phyloP scores from a whole-genome alignment of 257 asterid genomes.

The Cordia subcordata region DNA sequence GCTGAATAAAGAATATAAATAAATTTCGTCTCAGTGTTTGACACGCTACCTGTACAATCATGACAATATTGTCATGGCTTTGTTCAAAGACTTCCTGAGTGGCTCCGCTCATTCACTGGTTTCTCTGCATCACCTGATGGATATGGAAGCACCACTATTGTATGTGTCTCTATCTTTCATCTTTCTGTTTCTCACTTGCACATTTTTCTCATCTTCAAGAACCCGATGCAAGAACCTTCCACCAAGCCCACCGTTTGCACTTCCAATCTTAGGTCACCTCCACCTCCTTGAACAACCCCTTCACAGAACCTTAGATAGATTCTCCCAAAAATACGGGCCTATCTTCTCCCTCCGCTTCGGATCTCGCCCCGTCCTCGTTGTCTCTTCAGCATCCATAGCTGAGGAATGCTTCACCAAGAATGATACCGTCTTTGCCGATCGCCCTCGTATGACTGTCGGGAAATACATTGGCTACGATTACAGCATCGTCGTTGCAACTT shows the following conservation, averaged over 20 bases:
- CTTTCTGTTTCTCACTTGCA: neutral
- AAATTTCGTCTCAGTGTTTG: too few relatives aligned
- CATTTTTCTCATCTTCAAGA: neutral
- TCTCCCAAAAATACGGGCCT: slow-evolving; percentile 45
- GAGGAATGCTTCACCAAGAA: slow-evolving; percentile 65
- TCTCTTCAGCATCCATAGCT: slow-evolving; percentile 35
- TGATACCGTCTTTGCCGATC: slow-evolving; percentile 44
- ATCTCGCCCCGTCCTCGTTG: slow-evolving; percentile 41
- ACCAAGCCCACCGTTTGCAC: slow-evolving; percentile 32
- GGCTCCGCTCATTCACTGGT: too few relatives aligned
- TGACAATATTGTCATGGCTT: neutral
- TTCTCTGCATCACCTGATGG: too few relatives aligned
- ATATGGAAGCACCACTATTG: neutral
- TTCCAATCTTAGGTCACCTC: slow-evolving; percentile 53
- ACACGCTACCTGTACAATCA: neutral
- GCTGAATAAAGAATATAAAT: neutral
- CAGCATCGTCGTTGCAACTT: slow-evolving; percentile 21
- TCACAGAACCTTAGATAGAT: slow-evolving; percentile 26
- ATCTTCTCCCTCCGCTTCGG: slow-evolving; percentile 50
- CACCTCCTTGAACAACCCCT: slow-evolving; percentile 50
- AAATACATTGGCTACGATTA: slow-evolving; percentile 49
- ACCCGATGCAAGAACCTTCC: slow-evolving; percentile 28
- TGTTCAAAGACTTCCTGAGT: neutral
- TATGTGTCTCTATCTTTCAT: neutral
- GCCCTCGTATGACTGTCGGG: slow-evolving; percentile 34